Conservation (phyloP, 805 yeast species). For the Debaryomyces castellii region DNA sequence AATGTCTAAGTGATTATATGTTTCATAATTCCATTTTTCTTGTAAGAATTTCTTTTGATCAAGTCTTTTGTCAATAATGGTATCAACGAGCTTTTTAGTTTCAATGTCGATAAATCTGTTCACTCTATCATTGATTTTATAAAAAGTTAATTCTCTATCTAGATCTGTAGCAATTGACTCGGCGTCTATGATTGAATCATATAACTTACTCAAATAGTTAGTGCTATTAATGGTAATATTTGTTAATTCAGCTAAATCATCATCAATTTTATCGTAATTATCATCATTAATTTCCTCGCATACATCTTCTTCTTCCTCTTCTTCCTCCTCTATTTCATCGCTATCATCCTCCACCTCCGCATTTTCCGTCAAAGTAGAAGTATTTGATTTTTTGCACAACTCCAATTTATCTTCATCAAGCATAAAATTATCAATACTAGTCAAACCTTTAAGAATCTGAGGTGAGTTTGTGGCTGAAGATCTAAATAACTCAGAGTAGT, state of each 20-base stretch:
- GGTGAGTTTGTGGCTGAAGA: slow-evolving; percentile 41
- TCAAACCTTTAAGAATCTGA: slow-evolving; percentile 34
- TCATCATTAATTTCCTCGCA: slow-evolving; percentile 8
- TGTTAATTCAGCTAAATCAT: slow-evolving; percentile 8
- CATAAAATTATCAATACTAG: slow-evolving; percentile 28
- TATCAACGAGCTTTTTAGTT: slow-evolving; percentile 26
- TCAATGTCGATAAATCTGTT: slow-evolving; percentile 31
- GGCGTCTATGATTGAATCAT: slow-evolving; percentile 33
- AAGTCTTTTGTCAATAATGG: slow-evolving; percentile 33
- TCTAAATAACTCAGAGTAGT: slow-evolving; percentile 21
- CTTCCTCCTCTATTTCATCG: slow-evolving; percentile 22
- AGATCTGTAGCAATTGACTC: slow-evolving; percentile 33
- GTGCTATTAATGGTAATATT: slow-evolving; percentile 6
- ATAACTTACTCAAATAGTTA: slow-evolving; percentile 24
- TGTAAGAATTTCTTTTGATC: slow-evolving; percentile 30
- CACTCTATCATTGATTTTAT: slow-evolving; percentile 31
- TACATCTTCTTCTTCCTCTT: slow-evolving; percentile 18
- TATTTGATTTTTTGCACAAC: slow-evolving; percentile 21
- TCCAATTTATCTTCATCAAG: slow-evolving; percentile 36
- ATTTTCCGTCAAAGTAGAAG: slow-evolving; percentile 20
- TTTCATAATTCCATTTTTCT: slow-evolving; percentile 40
- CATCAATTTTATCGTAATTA: slow-evolving; percentile 5
- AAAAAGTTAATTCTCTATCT: slow-evolving; percentile 33
- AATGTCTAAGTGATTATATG: slow-evolving; percentile 39
- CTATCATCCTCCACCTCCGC: slow-evolving; percentile 31